A percentile compares a stretch with the other conserved stretches of the same genome.
Evolutionary conservation across 345 rosid genomes (phyloP).

Genomic region (Viola odorata): DNA sequence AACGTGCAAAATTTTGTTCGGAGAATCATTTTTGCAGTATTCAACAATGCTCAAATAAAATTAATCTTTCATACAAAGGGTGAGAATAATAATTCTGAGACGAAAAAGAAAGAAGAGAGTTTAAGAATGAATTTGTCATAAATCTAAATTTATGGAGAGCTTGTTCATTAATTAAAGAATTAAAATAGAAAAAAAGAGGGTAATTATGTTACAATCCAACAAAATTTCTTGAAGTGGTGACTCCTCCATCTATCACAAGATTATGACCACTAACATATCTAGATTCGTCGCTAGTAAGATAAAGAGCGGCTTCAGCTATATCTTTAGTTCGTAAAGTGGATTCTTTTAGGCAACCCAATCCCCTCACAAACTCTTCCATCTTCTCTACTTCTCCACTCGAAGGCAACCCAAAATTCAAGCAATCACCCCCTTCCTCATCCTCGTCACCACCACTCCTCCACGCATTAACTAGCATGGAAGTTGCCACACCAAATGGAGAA

Average conservation of each 20-base stretch:
- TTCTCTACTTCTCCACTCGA: constrained; percentile 43
- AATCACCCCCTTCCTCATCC: constrained; percentile 32
- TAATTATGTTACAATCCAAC: constrained; percentile 49
- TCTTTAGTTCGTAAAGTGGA: constrained; percentile 52
- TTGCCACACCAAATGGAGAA: constrained; percentile 86
- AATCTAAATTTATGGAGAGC: too few species aligned
- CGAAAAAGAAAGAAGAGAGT: too few species aligned
- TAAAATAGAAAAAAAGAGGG: not conserved
- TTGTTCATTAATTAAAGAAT: too few species aligned
- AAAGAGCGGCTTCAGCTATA: constrained; percentile 78
- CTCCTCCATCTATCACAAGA: constrained; percentile 83
- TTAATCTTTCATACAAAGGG: too few species aligned
- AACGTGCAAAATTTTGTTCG: too few species aligned
- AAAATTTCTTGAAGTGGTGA: constrained; percentile 68
- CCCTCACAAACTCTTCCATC: constrained; percentile 64
- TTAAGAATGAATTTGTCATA: too few species aligned
- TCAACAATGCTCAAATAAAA: too few species aligned
- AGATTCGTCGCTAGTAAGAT: constrained; percentile 79
- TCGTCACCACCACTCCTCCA: constrained; percentile 38
- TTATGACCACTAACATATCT: constrained; percentile 81
- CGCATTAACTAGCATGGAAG: constrained; percentile 63
- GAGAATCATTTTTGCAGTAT: too few species aligned
- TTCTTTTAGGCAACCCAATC: constrained; percentile 56
- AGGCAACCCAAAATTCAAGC: constrained; percentile 28
- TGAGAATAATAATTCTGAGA: too few species aligned